phyloP scores from a whole-genome alignment of 176 grass and related monocot genomes.

The Aegilops tauschii region DNA sequence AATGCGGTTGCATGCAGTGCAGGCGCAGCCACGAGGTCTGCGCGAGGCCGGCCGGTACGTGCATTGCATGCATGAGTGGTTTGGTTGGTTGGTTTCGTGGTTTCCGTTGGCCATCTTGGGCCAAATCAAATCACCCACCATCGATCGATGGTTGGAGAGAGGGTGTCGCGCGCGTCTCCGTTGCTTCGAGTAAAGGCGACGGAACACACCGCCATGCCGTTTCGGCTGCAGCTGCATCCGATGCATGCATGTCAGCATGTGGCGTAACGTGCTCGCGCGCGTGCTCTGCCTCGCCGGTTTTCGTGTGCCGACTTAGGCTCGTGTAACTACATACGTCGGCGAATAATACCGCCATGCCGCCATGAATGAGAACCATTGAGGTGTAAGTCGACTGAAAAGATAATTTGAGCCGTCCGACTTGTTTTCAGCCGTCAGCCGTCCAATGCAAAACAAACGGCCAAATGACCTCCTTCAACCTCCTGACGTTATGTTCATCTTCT shows the following conservation, averaged over 20 bases:
- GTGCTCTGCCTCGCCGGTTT: not conserved
- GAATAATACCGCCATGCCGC: too few species aligned
- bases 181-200: conserved; percentile 23
- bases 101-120: not conserved
- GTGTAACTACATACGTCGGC: too few species aligned
- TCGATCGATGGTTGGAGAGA: not conserved
- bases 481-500: too few species aligned
- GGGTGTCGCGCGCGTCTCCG: not conserved
- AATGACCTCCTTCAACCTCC: too few species aligned
- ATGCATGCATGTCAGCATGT: not conserved
- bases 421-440: too few species aligned
- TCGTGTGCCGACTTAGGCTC: too few species aligned
- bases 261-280: not conserved
- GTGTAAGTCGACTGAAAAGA: too few species aligned
- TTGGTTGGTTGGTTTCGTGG: not conserved
- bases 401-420: too few species aligned
- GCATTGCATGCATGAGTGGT: not conserved
- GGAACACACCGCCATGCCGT: not conserved
- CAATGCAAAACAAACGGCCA: too few species aligned
- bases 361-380: too few species aligned
- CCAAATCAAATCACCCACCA: not conserved
- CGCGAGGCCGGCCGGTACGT: not conserved
- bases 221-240: too few species aligned
- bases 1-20: not conserved
- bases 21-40: not conserved